Conservation (phyloP, 1,139 yeast genomes). For the Suhomyces anneliseae region DNA sequence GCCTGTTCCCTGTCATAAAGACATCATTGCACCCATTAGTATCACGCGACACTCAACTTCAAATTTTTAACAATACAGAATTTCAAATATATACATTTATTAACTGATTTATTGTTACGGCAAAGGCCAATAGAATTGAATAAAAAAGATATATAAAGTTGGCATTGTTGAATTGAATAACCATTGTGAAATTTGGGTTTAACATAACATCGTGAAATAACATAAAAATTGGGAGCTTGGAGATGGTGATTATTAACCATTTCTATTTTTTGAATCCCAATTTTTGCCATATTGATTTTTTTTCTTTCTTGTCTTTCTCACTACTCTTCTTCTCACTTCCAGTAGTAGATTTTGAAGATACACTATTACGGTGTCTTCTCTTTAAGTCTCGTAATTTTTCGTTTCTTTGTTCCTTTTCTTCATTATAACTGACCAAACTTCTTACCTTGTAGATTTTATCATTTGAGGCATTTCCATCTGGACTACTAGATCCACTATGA, state of each 20-base stretch:
- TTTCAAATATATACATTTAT: background rate
- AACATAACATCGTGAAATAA: background rate
- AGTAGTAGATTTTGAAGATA: conserved; percentile 11
- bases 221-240: background rate
- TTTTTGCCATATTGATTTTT: conserved; percentile 33
- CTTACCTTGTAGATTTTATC: conserved; percentile 42
- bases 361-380: conserved; percentile 12
- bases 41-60: too few relatives aligned
- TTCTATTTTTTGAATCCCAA: conserved; percentile 30
- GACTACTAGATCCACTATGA: conserved; percentile 8
- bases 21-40: too few relatives aligned
- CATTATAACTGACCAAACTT: conserved; percentile 34
- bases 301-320: conserved; percentile 18
- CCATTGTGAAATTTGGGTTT: conserved; percentile 3
- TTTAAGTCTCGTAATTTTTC: conserved; percentile 21
- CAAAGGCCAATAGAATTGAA: background rate
- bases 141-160: background rate
- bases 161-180: conserved; percentile 1
- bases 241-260: background rate
- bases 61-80: too few relatives aligned
- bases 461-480: conserved; percentile 6
- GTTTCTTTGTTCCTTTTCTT: conserved; percentile 25
- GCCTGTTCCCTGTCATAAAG: too few relatives aligned
- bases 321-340: conserved; percentile 14
- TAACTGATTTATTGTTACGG: background rate